These are phyloP conservation scores for Leccinum barrowsii DNA, from an alignment of 768 basidiomycete genomes.

Conservation along the genomic window DNA sequence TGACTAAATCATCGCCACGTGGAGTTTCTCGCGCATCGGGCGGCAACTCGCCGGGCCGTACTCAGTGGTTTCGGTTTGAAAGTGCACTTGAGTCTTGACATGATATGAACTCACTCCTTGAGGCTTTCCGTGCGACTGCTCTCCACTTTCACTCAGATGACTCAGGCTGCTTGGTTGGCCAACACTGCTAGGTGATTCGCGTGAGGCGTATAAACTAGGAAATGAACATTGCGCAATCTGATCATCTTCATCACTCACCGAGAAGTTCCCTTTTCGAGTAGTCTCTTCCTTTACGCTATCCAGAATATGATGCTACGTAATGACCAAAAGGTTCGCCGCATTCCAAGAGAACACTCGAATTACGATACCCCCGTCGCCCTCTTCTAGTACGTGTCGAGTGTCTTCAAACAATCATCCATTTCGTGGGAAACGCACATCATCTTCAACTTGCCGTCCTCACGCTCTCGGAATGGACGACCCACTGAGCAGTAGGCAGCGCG, in stretches of 20 bases:
- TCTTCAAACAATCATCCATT: not conserved
- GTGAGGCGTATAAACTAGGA: not conserved
- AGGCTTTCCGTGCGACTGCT: not conserved
- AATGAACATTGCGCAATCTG: not conserved
- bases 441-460: not conserved
- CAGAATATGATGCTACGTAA: not conserved
- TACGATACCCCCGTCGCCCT: not conserved
- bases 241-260: not conserved
- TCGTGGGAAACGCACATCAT: not conserved
- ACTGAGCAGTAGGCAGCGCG: not conserved
- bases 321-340: not conserved
- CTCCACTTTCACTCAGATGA: not conserved
- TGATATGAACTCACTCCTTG: not conserved
- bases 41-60: no score
- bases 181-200: not conserved
- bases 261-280: not conserved
- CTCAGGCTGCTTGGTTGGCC: not conserved
- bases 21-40: not conserved
- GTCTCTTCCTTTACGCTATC: not conserved
- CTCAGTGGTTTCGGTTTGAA: no score
- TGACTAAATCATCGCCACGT: constrained; percentile 7
- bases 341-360: not conserved
- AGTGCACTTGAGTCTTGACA: not conserved
- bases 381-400: not conserved
- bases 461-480: not conserved